Percentiles rank a stretch among this genome's conserved stretches.
Evolutionary conservation across 768 basidiomycete species (phyloP).

Genomic region (Gautieria morchelliformis): DNA sequence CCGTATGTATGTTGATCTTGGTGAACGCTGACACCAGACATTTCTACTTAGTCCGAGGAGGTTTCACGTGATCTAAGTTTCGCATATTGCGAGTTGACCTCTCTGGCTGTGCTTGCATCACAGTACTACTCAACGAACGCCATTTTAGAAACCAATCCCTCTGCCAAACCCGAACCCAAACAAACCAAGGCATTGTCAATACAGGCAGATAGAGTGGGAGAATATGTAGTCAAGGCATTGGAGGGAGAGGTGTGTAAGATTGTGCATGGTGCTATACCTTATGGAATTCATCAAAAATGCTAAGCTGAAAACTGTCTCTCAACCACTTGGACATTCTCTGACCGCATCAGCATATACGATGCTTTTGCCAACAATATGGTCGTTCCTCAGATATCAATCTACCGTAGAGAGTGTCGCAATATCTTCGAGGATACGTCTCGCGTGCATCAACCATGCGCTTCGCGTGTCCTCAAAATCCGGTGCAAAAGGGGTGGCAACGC

Average conservation of each 20-base stretch:
- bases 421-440: constrained; percentile 40
- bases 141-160: not conserved
- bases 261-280: constrained; percentile 2
- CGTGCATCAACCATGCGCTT: constrained; percentile 49
- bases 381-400: constrained; percentile 37
- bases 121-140: not conserved
- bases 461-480: constrained; percentile 49
- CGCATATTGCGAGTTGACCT: constrained; percentile 67
- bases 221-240: constrained; percentile 53
- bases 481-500: constrained; percentile 57
- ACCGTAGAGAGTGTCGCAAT: constrained; percentile 13
- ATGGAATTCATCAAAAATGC: constrained; percentile 14
- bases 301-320: constrained; percentile 16
- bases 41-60: constrained; percentile 45
- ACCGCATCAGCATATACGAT: constrained; percentile 49
- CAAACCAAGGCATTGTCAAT: constrained; percentile 14
- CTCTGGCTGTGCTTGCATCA: constrained; percentile 43
- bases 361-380: constrained; percentile 74
- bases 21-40: constrained; percentile 6
- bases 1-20: constrained; percentile 6
- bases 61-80: constrained; percentile 63
- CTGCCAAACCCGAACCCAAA: not conserved
- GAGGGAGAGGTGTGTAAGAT: constrained; percentile 31
- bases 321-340: constrained; percentile 24
- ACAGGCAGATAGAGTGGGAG: constrained; percentile 43